A percentile compares a stretch with the other conserved stretches of the same genome.
These are phyloP conservation scores for Hortaea werneckii DNA, from an alignment of 2,329 filamentous ascomycete genomes.

Conservation along the genomic window DNA sequence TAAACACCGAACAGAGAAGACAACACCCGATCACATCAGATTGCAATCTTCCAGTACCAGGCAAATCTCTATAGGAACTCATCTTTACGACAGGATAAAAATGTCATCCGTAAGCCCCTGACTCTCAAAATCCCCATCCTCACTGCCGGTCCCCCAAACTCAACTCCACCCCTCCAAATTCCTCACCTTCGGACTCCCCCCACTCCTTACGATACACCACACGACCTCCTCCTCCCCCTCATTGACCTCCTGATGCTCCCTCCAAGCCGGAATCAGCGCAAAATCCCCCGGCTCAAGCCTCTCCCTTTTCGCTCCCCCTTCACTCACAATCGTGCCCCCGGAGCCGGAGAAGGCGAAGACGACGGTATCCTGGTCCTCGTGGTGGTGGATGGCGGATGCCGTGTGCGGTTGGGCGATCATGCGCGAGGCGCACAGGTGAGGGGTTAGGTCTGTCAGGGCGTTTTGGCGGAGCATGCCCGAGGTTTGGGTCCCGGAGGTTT, in stretches of 20 bases:
- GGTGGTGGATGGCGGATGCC: conserved; percentile 55
- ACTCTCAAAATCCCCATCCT: too few relatives aligned
- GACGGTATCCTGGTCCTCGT: conserved; percentile 62
- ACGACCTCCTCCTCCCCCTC: conserved; percentile 52
- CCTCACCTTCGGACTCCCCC: neutral
- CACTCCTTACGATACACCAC: conserved; percentile 55
- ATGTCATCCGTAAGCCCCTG: too few relatives aligned
- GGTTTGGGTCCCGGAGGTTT: conserved; percentile 36
- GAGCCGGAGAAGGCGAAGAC: conserved; percentile 50
- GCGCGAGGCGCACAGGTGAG: conserved; percentile 58
- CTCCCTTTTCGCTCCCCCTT: conserved; percentile 46
- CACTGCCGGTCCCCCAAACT: too few relatives aligned
- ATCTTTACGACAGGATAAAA: too few relatives aligned
- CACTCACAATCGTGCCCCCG: conserved; percentile 51
- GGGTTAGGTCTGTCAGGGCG: conserved; percentile 54
- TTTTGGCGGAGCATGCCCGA: conserved; percentile 41
- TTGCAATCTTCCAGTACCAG: too few relatives aligned
- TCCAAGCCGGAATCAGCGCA: conserved; percentile 58
- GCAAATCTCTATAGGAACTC: too few relatives aligned
- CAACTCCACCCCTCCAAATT: neutral
- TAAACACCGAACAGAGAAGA: too few relatives aligned
- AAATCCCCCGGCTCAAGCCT: conserved; percentile 56
- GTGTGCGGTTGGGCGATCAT: conserved; percentile 53
- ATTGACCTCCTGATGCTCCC: conserved; percentile 61
- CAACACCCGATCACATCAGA: too few relatives aligned